These are phyloP conservation scores for Graphilbum fragrans DNA, from an alignment of 2,329 filamentous ascomycete genomes.

Conservation along the genomic window DNA sequence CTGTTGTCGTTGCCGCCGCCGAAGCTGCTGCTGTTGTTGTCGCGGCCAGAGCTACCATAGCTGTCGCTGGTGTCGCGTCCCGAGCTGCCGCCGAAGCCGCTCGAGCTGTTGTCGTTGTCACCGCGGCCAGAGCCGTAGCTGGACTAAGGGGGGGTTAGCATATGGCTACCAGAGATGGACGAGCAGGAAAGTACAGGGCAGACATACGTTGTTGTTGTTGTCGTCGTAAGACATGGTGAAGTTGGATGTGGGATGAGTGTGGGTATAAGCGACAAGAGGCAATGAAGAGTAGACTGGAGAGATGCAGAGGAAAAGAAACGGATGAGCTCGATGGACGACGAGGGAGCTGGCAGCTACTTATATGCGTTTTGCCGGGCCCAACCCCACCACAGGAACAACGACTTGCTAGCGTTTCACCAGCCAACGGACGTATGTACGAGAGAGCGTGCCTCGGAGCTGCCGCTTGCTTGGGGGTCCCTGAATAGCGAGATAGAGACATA, in stretches of 20 bases:
- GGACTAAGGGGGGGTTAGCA: neutral
- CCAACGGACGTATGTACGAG: no score
- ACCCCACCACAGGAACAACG: no score
- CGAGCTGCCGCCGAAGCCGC: slow-evolving; percentile 10
- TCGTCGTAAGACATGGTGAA: slow-evolving; percentile 34
- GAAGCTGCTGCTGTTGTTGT: slow-evolving; percentile 2
- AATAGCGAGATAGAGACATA: no score
- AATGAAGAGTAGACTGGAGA: no score
- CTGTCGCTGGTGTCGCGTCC: slow-evolving; percentile 8
- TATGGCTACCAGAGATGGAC: no score
- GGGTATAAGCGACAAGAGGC: neutral
- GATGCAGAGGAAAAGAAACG: no score
- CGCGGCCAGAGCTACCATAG: slow-evolving; percentile 3
- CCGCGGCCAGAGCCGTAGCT: slow-evolving; percentile 12
- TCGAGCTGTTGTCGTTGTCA: slow-evolving; percentile 11
- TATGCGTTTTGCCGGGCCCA: no score
- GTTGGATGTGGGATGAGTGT: neutral
- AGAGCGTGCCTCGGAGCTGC: no score
- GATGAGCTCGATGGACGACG: no score
- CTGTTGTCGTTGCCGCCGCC: slow-evolving; percentile 4
- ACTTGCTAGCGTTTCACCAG: no score
- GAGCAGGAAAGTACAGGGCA: no score
- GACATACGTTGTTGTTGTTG: slow-evolving; percentile 20
- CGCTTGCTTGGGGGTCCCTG: no score
- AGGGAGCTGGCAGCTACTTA: neutral